These are phyloP conservation scores for Quercus dentata DNA, from an alignment of 306 rosid species.

Conservation along the genomic window DNA sequence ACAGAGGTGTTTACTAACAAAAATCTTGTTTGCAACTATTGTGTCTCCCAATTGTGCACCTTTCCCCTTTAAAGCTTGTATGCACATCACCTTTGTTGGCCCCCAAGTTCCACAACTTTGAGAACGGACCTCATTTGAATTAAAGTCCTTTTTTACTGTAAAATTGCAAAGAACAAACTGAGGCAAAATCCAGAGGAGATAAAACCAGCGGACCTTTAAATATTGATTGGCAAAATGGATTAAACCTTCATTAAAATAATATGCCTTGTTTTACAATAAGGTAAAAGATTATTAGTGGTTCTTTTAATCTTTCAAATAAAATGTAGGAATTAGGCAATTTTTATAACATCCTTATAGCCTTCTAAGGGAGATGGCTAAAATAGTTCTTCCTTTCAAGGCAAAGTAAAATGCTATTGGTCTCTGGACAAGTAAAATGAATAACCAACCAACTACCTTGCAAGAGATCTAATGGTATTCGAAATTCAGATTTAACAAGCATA, in stretches of 20 bases:
- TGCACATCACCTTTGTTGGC: conserved; percentile 91
- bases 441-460: background rate
- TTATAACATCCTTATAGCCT: background rate
- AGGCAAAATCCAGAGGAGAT: background rate
- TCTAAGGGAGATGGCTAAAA: background rate
- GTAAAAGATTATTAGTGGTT: background rate
- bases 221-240: background rate
- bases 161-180: background rate
- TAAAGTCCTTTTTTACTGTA: conserved; percentile 67
- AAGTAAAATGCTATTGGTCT: background rate
- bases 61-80: conserved; percentile 73
- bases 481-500: too few relatives aligned
- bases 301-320: background rate
- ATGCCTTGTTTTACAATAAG: background rate
- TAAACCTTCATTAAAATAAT: background rate
- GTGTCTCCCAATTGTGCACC: conserved; percentile 47
- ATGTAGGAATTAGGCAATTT: background rate
- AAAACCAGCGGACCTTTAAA: background rate
- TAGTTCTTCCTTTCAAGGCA: background rate
- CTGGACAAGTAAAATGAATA: background rate
- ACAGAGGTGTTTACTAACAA: too few relatives aligned
- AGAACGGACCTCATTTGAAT: conserved; percentile 86
- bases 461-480: background rate
- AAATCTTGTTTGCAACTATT: too few relatives aligned
- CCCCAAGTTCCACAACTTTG: conserved; percentile 82